These are phyloP conservation scores for Bremia lactucae DNA, from an alignment of 352 stramenopile species.

Conservation along the genomic window DNA sequence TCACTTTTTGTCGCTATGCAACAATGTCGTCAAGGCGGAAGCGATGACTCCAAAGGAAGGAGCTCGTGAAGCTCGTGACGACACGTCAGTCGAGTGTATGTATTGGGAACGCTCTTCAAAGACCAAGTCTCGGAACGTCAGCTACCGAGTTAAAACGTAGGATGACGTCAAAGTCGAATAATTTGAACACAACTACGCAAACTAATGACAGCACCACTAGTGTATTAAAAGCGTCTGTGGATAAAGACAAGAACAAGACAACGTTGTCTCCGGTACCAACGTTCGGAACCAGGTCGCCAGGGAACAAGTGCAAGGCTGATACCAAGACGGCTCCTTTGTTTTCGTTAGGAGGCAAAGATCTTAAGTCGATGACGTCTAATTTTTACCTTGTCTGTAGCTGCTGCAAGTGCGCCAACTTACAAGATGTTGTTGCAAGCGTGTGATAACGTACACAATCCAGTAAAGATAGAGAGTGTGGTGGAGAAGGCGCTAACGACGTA, in stretches of 20 bases:
- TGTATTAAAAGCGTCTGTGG: constrained; percentile 3
- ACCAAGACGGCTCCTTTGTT: constrained; percentile 10
- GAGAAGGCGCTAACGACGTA: constrained; percentile 48
- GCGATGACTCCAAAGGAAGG: constrained; percentile 44
- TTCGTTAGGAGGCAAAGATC: constrained; percentile 23
- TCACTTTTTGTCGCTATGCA: constrained; percentile 48
- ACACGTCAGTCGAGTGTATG: constrained; percentile 28
- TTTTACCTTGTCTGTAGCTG: no score
- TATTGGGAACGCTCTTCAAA: constrained; percentile 28
- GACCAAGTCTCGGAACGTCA: constrained; percentile 25
- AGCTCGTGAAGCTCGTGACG: constrained; percentile 38
- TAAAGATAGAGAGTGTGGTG: constrained; percentile 28
- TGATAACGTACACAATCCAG: constrained; percentile 50
- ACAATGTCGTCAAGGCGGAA: constrained; percentile 51
- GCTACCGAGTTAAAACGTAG: constrained; percentile 6
- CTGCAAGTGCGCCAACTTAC: constrained; percentile 29
- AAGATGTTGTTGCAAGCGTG: constrained; percentile 45
- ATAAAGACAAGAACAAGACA: constrained; percentile 4
- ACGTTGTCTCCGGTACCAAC: constrained; percentile 1
- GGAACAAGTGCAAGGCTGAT: constrained; percentile 10
- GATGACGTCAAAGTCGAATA: constrained; percentile 9
- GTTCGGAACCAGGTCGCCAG: constrained; percentile 14
- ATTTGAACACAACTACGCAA: constrained; percentile 19
- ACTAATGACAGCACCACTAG: constrained; percentile 12
- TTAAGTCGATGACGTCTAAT: no score